These are phyloP conservation scores for Trichoderma gracile DNA, from an alignment of 2,329 filamentous ascomycete genomes.

Conservation along the genomic window DNA sequence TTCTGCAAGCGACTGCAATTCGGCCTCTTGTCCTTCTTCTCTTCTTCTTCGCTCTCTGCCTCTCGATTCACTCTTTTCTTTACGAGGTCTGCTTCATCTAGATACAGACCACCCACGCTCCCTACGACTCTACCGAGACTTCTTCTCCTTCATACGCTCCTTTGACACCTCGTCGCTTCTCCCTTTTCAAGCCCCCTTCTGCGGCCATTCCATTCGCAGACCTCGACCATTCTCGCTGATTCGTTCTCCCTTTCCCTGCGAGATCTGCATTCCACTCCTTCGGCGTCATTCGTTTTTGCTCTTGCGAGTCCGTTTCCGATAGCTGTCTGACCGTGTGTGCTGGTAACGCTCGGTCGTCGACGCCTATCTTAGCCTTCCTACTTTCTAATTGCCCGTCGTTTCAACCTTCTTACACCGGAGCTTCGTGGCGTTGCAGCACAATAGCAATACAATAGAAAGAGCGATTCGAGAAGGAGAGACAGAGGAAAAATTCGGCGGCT, in stretches of 20 bases:
- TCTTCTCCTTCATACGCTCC: conserved; percentile 9
- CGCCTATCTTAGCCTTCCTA: neutral
- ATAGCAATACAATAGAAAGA: too few species aligned
- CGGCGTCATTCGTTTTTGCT: conserved; percentile 8
- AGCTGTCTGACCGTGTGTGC: conserved; percentile 11
- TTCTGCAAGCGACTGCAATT: neutral
- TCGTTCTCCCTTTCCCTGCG: conserved; percentile 8
- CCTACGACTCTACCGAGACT: conserved; percentile 15
- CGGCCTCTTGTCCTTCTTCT: neutral
- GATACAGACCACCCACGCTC: conserved; percentile 16
- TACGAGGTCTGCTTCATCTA: neutral
- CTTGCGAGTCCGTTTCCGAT: conserved; percentile 1
- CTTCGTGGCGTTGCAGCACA: neutral
- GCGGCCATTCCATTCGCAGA: conserved; percentile 19
- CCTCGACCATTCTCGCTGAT: conserved; percentile 2
- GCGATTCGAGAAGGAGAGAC: neutral
- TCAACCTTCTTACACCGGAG: neutral
- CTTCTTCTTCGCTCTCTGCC: neutral
- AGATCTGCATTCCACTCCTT: conserved; percentile 24
- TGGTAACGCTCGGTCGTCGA: conserved; percentile 20
- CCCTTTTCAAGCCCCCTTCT: conserved; percentile 21
- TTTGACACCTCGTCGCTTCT: neutral
- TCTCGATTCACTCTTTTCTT: neutral
- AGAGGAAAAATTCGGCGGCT: neutral
- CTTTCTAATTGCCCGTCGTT: neutral